Percentiles rank a stretch among this genome's conserved stretches.
Conservation (phyloP, 2,329 filamentous ascomycete species). For the Chaetomium strumarium region DNA sequence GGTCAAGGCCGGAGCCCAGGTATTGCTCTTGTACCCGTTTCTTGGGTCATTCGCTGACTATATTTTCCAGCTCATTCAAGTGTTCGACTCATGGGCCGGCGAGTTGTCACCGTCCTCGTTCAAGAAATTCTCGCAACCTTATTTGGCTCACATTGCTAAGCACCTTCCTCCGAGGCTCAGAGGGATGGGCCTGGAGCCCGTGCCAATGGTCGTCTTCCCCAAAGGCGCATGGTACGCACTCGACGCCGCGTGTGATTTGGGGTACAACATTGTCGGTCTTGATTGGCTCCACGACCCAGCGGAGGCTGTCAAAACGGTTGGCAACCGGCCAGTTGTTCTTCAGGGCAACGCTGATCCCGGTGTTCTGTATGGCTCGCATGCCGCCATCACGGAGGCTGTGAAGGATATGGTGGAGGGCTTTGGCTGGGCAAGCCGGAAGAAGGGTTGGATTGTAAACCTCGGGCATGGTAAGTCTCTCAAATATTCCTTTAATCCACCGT, state of each 20-base stretch:
- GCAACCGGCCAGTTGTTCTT: conserved; percentile 67
- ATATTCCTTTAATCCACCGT: conserved; percentile 17
- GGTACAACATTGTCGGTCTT: conserved; percentile 88
- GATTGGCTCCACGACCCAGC: conserved; percentile 93
- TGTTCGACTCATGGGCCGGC: conserved; percentile 97
- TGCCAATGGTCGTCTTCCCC: conserved; percentile 97
- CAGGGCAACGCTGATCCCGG: conserved; percentile 97
- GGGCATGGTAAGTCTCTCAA: conserved; percentile 73
- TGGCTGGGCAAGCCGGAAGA: conserved; percentile 63
- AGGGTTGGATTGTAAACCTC: conserved; percentile 95
- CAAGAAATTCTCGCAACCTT: conserved; percentile 78
- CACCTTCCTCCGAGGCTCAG: conserved; percentile 69
- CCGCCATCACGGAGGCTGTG: conserved; percentile 75
- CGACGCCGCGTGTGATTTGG: conserved; percentile 77
- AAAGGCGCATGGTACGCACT: conserved; percentile 97
- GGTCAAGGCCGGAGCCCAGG: conserved; percentile 87
- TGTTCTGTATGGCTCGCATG: conserved; percentile 77
- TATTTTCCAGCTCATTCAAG: conserved; percentile 66
- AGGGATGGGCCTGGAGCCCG: conserved; percentile 68
- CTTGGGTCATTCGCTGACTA: conserved; percentile 8
- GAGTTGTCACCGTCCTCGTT: conserved; percentile 84
- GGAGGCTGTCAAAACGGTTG: conserved; percentile 73
- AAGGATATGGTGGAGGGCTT: conserved; percentile 86
- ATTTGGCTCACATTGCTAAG: conserved; percentile 75
- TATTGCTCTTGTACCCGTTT: conserved; percentile 30